Percentiles rank a stretch among this genome's conserved stretches.
phyloP scores from a whole-genome alignment of 2,329 filamentous ascomycete species.

The Botrytis galanthina region DNA sequence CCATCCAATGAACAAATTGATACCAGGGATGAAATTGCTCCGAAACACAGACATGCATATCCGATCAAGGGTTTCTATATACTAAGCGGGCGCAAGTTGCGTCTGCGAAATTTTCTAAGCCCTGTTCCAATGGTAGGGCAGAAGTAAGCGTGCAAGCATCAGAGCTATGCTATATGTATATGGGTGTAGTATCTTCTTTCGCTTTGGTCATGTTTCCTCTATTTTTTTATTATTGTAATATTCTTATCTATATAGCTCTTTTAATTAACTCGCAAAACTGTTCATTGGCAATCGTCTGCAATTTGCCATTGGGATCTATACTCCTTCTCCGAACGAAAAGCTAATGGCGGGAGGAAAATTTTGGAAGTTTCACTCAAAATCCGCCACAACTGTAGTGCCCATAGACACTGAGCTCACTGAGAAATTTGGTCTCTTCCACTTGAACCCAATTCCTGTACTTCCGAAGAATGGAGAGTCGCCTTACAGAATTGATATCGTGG shows the following conservation, averaged over 20 bases:
- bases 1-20: not conserved
- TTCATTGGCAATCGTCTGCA: not conserved
- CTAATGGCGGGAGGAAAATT: not conserved
- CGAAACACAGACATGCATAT: slow-evolving; percentile 2
- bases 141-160: slow-evolving; percentile 4
- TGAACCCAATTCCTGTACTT: not conserved
- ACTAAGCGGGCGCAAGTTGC: not conserved
- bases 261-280: not conserved
- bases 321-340: not conserved
- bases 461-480: not conserved
- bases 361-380: not conserved
- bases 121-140: slow-evolving; percentile 11
- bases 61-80: not conserved
- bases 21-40: not conserved
- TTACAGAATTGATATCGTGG: slow-evolving; percentile 25
- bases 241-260: not conserved
- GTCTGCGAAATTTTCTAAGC: not conserved
- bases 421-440: slow-evolving; percentile 3
- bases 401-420: not conserved
- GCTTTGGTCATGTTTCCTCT: not conserved
- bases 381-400: not conserved
- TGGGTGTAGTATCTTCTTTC: not conserved
- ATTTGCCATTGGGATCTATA: not conserved
- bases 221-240: not conserved
- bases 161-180: not conserved